Percentiles rank a stretch among this genome's conserved stretches.
Evolutionary conservation across 2,329 filamentous ascomycete genomes (phyloP).

Genomic region (Pseudogymnoascus sp.): DNA sequence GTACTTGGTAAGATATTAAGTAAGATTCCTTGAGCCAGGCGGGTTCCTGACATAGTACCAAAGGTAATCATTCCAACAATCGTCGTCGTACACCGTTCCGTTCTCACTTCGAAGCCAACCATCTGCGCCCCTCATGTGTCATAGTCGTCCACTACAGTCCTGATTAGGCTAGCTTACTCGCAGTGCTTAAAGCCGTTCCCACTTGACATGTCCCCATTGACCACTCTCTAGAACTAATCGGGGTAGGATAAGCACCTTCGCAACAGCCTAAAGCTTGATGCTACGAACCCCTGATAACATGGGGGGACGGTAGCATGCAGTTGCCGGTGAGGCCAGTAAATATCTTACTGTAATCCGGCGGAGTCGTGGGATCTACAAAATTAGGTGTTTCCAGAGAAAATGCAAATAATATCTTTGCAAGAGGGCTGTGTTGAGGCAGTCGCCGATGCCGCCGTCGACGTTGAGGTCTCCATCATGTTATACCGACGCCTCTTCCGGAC

Average conservation of each 20-base stretch:
- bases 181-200: not conserved
- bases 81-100: not conserved
- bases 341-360: not conserved
- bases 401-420: not conserved
- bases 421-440: conserved; percentile 64
- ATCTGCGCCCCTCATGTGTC: not conserved
- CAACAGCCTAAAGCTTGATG: not conserved
- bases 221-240: not conserved
- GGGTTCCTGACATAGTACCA: not conserved
- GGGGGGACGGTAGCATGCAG: not conserved
- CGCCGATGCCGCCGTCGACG: conserved; percentile 82
- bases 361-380: not conserved
- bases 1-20: not conserved
- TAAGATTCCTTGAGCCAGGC: not conserved
- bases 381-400: not conserved
- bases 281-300: not conserved
- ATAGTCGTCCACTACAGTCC: not conserved
- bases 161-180: not conserved
- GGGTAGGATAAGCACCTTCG: not conserved
- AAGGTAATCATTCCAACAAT: not conserved
- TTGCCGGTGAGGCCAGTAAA: not conserved
- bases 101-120: not conserved
- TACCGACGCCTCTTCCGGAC: not conserved
- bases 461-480: conserved; percentile 57
- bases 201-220: not conserved